Percentiles rank a stretch among this genome's conserved stretches.
These are phyloP conservation scores for Trichophyton rubrum DNA, from an alignment of 2,329 filamentous ascomycete species.

Conservation along the genomic window DNA sequence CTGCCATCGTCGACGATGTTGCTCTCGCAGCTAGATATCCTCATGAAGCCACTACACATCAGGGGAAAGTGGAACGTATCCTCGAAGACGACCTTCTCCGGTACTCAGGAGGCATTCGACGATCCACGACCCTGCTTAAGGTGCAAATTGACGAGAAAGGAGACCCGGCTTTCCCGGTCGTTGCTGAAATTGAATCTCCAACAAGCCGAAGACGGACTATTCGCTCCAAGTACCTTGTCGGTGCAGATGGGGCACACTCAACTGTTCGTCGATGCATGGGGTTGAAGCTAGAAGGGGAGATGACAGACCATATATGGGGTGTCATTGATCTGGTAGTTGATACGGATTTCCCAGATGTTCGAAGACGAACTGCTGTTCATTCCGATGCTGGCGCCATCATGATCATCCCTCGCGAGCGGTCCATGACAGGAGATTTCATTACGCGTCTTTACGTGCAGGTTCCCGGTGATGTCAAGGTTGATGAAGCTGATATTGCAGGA, in stretches of 20 bases:
- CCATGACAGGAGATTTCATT: conserved; percentile 50
- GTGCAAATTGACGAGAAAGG: conserved; percentile 44
- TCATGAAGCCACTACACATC: conserved; percentile 58
- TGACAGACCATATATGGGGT: conserved; percentile 60
- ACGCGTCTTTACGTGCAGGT: conserved; percentile 52
- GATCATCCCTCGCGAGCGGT: conserved; percentile 60
- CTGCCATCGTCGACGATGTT: conserved; percentile 8
- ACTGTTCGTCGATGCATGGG: conserved; percentile 47
- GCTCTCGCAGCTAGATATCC: conserved; percentile 37
- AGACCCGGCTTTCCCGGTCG: conserved; percentile 31
- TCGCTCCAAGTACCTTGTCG: conserved; percentile 57
- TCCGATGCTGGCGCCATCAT: conserved; percentile 63
- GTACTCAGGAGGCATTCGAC: conserved; percentile 45
- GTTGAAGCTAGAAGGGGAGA: conserved; percentile 49
- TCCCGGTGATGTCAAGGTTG: conserved; percentile 21
- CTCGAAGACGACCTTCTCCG: conserved; percentile 55
- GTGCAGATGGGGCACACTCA: conserved; percentile 58
- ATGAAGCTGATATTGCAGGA: conserved; percentile 14
- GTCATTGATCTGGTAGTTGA: conserved; percentile 62
- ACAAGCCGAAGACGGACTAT: conserved; percentile 28
- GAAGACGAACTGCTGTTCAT: conserved; percentile 67
- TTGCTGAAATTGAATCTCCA: conserved; percentile 22
- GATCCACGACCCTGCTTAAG: conserved; percentile 52
- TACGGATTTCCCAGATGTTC: conserved; percentile 66
- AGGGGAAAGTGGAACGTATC: conserved; percentile 58